phyloP scores from a whole-genome alignment of 805 yeast species.

The Kodamaea leandrae region DNA sequence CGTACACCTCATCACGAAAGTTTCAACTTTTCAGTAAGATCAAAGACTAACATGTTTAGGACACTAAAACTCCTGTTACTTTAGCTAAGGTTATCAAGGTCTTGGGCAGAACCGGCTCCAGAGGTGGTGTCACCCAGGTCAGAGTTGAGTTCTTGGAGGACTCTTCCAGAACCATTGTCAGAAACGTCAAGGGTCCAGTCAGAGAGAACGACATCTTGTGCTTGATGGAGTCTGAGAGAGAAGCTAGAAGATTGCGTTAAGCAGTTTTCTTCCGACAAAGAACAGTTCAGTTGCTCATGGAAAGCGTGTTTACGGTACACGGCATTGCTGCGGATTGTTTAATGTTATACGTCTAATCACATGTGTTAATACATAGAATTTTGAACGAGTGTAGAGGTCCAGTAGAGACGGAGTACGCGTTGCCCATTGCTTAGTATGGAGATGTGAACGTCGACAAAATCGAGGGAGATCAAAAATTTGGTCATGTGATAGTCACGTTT shows the following conservation, averaged over 20 bases:
- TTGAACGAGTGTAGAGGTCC: not conserved
- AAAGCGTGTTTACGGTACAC: slow-evolving; percentile 4
- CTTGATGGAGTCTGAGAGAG: slow-evolving; percentile 99
- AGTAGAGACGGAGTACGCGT: no score
- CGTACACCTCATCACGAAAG: not conserved
- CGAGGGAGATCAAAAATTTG: not conserved
- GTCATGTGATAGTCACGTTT: slow-evolving; percentile 7
- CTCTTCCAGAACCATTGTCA: slow-evolving; percentile 91
- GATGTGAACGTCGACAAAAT: not conserved
- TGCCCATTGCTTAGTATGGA: no score
- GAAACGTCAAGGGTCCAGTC: slow-evolving; percentile 97
- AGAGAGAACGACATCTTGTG: slow-evolving; percentile 98
- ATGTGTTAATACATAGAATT: slow-evolving; percentile 13
- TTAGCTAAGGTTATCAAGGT: slow-evolving; percentile 99
- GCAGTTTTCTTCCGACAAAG: slow-evolving; percentile 9
- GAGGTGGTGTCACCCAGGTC: slow-evolving; percentile 99
- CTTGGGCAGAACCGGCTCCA: slow-evolving; percentile 99
- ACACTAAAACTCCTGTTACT: slow-evolving; percentile 88
- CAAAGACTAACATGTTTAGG: slow-evolving; percentile 32
- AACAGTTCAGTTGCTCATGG: slow-evolving; percentile 3
- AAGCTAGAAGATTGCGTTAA: slow-evolving; percentile 94
- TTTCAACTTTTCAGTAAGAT: no score
- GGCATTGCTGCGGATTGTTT: slow-evolving; percentile 4
- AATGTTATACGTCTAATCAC: slow-evolving; percentile 9
- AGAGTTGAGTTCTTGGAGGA: slow-evolving; percentile 96